These are phyloP conservation scores for Terana coerulea DNA, from an alignment of 768 basidiomycete genomes.

Conservation along the genomic window DNA sequence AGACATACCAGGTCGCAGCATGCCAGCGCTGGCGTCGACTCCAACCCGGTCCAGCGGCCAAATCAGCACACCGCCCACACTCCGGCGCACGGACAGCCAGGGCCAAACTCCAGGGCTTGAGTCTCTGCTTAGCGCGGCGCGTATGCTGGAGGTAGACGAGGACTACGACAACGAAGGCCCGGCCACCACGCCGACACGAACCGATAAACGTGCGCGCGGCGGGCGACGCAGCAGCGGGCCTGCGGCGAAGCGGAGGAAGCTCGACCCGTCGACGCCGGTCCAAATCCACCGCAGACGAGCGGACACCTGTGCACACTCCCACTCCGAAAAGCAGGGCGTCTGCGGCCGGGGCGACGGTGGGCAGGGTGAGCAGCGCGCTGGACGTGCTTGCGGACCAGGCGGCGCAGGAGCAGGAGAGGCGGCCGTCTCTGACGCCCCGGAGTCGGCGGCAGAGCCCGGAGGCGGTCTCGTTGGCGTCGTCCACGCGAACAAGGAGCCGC, in stretches of 20 bases:
- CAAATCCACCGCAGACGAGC: not conserved
- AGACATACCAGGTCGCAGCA: not conserved
- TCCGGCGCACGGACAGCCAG: not conserved
- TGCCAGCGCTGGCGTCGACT: not conserved
- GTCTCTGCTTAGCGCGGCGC: slow-evolving; percentile 57
- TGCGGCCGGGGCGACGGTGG: not conserved
- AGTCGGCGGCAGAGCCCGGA: no score
- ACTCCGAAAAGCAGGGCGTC: not conserved
- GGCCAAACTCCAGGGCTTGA: slow-evolving; percentile 33
- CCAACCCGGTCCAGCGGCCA: not conserved
- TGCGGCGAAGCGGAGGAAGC: slow-evolving; percentile 4
- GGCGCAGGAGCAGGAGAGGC: slow-evolving; percentile 32
- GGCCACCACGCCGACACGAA: not conserved
- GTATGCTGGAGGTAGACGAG: slow-evolving; percentile 47
- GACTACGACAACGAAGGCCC: slow-evolving; percentile 22
- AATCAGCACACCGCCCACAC: not conserved
- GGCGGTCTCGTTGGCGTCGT: no score
- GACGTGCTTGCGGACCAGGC: slow-evolving; percentile 77
- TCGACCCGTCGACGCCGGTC: not conserved
- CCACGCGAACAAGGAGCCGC: no score
- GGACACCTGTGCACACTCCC: not conserved
- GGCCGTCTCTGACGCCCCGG: slow-evolving; percentile 6
- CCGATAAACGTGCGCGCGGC: not conserved
- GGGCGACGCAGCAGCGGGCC: not conserved
- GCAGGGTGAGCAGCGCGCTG: slow-evolving; percentile 44